Base-by-base conservation (phyloP, 2,329 filamentous ascomycete genomes). In the Parastagonospora avenae region DNA sequence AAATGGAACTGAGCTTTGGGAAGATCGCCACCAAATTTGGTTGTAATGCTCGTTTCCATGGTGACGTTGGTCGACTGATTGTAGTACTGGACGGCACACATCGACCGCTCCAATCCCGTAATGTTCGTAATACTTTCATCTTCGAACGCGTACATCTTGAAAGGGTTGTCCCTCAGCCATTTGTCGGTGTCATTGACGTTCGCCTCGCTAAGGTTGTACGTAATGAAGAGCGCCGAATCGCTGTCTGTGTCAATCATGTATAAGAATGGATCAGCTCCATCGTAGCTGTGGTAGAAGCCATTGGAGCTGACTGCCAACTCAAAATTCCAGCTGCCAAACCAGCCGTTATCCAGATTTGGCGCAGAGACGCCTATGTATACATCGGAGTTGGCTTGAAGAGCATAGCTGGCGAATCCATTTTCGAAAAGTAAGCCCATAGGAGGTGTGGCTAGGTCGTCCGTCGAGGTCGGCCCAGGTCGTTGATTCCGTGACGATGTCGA, bases 1-100 rank as follows among this genome's bases (percentile, higher is more conserved):
- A 97, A 80, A 63, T 93, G 91, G 71, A 99, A 96, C 65, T 96
- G 91, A 70, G 96, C 88, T 70, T 92, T 92, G 1, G 90, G 90
- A 52, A 52, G 40, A 9, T 56, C 79, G 43, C 84, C 84, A 3
- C 85, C 85, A 1, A 85, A 44, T 83, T 85, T 5, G 81, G 76
- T 3, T 85, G 90, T 82, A 27, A 80, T 85, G 2, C 87, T 92
- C 80, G 96, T 89, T 33, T 83, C 80, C 28, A 74, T 70, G 39
- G 77, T 79, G 48, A 82, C 80, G 53, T 83, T 81, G 27, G 81
- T 83, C 4, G 82, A 81, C 59, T 85, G 82, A 49, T 85, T 82
- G 15, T 90, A 87, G 15, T 80, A 82, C 56, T 82, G 79, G 41
- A 97, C 76, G 1, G 91, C 94, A 69, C 94, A 99, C 66, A 87